Evolutionary conservation across 1,284 basidiomycete genomes (phyloP).

Genomic region (Ganoderma resinaceum): DNA sequence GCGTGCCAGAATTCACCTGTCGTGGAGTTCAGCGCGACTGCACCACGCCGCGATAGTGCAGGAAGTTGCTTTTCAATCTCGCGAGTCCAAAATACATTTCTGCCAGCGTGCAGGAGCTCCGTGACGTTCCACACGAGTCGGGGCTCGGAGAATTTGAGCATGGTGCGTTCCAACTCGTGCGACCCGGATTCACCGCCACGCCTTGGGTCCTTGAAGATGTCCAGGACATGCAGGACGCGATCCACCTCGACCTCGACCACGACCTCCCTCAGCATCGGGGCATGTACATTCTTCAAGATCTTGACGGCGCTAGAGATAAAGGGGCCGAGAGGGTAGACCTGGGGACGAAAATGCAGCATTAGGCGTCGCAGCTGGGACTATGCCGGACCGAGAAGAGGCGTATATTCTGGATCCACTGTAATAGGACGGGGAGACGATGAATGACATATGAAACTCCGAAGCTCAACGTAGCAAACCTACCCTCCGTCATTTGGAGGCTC

Average conservation of each 20-base stretch:
- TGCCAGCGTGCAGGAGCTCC: neutral
- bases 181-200: neutral
- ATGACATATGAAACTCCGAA: neutral
- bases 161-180: neutral
- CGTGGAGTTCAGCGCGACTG: neutral
- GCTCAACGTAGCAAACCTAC: neutral
- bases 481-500: neutral
- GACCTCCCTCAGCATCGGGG: neutral
- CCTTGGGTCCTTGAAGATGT: neutral
- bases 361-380: neutral
- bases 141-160: neutral
- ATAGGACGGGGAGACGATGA: too few relatives aligned
- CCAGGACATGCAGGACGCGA: neutral
- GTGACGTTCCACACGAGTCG: neutral
- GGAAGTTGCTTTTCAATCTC: neutral
- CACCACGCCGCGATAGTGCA: neutral
- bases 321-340: neutral
- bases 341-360: neutral
- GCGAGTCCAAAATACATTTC: neutral
- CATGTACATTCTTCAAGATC: neutral
- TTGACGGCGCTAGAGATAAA: neutral
- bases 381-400: neutral
- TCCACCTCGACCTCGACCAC: neutral
- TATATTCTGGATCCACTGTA: neutral
- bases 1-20: neutral